Conservation (phyloP, 225 moss, liverwort and hornwort genomes). For the Marchantia paleacea region DNA sequence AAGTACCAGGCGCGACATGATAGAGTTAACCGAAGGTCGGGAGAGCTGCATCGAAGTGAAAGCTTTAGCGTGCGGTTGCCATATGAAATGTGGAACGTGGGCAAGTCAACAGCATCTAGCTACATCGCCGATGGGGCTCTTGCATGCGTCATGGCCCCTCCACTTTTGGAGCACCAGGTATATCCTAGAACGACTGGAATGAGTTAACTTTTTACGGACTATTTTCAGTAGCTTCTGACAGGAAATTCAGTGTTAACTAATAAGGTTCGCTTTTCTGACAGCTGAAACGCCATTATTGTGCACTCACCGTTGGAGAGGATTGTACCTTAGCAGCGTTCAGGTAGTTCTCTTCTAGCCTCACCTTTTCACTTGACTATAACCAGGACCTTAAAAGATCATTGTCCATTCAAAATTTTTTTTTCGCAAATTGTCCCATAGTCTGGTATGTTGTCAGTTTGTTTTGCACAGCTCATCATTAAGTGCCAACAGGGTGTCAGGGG, state of each 20-base stretch:
- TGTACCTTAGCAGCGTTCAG: conserved; percentile 95
- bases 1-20: conserved; percentile 28
- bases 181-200: neutral
- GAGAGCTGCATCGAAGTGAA: conserved; percentile 59
- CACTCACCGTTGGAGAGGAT: conserved; percentile 88
- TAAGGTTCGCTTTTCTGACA: conserved; percentile 27
- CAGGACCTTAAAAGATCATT: no score
- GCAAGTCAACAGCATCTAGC: conserved; percentile 57
- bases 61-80: conserved; percentile 43
- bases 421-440: no score
- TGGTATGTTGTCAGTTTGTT: neutral
- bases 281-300: conserved; percentile 91
- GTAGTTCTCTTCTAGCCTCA: conserved; percentile 28
- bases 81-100: conserved; percentile 93
- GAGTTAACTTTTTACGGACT: neutral
- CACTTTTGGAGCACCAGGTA: conserved; percentile 93
- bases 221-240: neutral
- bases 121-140: conserved; percentile 85
- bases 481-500: conserved; percentile 81
- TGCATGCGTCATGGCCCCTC: conserved; percentile 87
- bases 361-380: neutral
- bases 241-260: neutral
- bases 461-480: neutral
- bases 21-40: conserved; percentile 55
- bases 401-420: no score